Base-by-base conservation (phyloP, 352 stramenopile genomes). In the Phytophthora rubi region DNA sequence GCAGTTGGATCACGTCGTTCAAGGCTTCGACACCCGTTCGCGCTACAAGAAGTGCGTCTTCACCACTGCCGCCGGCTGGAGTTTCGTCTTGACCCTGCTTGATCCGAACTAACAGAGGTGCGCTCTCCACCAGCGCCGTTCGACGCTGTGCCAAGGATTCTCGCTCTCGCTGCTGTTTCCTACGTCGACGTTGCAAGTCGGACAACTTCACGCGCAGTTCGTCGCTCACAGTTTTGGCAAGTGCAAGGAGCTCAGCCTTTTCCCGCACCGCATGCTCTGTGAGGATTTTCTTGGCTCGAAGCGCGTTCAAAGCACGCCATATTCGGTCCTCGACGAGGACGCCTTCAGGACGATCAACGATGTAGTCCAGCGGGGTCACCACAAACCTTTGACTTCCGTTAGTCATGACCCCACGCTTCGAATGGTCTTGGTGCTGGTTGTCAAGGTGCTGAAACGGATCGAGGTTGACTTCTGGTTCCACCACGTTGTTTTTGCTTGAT, bases 61-160 rank as follows among this genome's bases (percentile, higher is more conserved):
- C 77, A 6, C 83, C 77, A 21, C 86, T 68, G 21, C 85, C 79
- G 33, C 71, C 67, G 30, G 73, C 71, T 35, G 80, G 83, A 7
- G 88, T 88, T 68, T 98, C 93, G 73, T 98, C 90, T 76, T 97
- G 91, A 2, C 93, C 93, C 68, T 98, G 94, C 59, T 97, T 97
- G 52, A 98, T 82, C 47, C 89, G 80, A 15, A 97, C 84, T 1
- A 98, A 70, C 49, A 98, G 44, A 42, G 92, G 89, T 8, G 91
- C 62, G 26, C 88, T 84, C 9, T 76, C 76, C 0, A 82, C 48
- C 6, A 71, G 60, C 5, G 55, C 59, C 10, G 48, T 61, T 37
- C 65, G 54, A 21, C 54, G 54, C 32, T 64, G 53, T 3, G 16
- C 37, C 55, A 77, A 59, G 0, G 44, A 12, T 9, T 67, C 57